Evolutionary conservation across 2,329 filamentous ascomycete species (phyloP).

Genomic region (Sporothrix dimorphospora): DNA sequence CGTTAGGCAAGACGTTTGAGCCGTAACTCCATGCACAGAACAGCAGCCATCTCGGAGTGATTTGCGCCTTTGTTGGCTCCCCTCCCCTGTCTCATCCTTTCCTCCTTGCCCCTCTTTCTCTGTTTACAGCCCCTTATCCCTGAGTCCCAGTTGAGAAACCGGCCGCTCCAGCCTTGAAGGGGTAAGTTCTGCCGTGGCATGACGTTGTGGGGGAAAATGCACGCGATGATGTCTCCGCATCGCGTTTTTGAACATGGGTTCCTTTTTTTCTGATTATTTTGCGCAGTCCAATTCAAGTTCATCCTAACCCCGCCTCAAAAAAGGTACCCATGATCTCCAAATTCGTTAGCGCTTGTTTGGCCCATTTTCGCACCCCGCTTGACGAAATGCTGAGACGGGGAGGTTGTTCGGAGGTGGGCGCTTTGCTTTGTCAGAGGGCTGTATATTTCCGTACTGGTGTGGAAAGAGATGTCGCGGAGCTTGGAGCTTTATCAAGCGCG

Average conservation of each 20-base stretch:
- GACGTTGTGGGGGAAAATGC: not conserved
- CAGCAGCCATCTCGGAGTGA: not conserved
- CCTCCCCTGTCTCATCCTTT: not conserved
- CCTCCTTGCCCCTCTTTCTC: not conserved
- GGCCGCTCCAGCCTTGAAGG: not conserved
- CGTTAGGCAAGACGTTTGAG: not conserved
- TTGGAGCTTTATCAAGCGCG: not conserved
- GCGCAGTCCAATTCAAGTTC: no score
- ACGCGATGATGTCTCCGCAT: not conserved
- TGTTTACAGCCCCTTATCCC: not conserved
- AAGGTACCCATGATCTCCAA: conserved; percentile 12
- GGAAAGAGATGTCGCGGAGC: not conserved
- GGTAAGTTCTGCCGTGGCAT: conserved; percentile 9
- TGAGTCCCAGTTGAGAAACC: not conserved
- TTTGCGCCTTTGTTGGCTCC: not conserved
- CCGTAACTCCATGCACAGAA: not conserved
- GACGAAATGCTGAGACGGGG: not conserved
- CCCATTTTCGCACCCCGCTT: no score
- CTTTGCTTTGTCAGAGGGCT: conserved; percentile 9
- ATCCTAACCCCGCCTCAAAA: not conserved
- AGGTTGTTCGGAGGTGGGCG: not conserved
- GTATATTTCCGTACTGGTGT: conserved; percentile 10
- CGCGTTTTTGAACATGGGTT: not conserved
- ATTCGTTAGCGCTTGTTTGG: not conserved
- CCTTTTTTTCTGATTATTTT: not conserved